Base-by-base conservation (phyloP, 768 basidiomycete genomes). In the Pseudohyphozyma bogoriensis region DNA sequence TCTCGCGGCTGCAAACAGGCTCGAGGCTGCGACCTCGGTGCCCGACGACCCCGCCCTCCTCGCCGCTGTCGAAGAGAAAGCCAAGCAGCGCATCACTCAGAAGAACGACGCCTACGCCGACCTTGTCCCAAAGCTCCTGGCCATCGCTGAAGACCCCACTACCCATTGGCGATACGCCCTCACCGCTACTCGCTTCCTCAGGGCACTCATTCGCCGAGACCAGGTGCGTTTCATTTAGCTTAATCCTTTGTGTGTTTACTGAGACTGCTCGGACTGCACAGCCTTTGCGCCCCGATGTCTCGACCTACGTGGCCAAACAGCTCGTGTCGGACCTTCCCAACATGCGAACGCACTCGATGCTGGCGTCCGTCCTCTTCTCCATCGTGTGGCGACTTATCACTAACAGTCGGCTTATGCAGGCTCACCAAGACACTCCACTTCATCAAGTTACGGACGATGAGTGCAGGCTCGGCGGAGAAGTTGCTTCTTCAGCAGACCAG, bases 101-200 rank as follows among this genome's bases (percentile, higher is more conserved):
- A 65, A 68, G 54, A 65, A 70, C 37, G 51, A 35, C 20, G 70
- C 64, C 2, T 70, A 66, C 44, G 66, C 60, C 12, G 39, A 68
- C 29, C 62, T 70, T 1, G 55, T 70, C 7, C 66, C 73, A 0
- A 66, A 76, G 28, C 75, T 85, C 22, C 72, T 86, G 35, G 76
- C 79, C 32, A 78, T 86, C 39, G 86, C 81, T 1, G 77, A 80
- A 26, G 80, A 82, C 31, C 66, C 79, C 4, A 73, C 76, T 20
- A 88, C 85, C 7, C 87, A 90, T 70, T 89, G 87, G 87, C 80
- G 82, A 57, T 90, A 90, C 70, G 76, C 77, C 9, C 84, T 87
- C 44, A 81, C 82, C 39, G 85, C 86, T 13, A 77, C 83, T 32
- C 78, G 85, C 57, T 81, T 81, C 69, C 75, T 89, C 20, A 79